These are phyloP conservation scores for Agaricus sinodeliciosus DNA, from an alignment of 768 basidiomycete genomes.

Conservation along the genomic window DNA sequence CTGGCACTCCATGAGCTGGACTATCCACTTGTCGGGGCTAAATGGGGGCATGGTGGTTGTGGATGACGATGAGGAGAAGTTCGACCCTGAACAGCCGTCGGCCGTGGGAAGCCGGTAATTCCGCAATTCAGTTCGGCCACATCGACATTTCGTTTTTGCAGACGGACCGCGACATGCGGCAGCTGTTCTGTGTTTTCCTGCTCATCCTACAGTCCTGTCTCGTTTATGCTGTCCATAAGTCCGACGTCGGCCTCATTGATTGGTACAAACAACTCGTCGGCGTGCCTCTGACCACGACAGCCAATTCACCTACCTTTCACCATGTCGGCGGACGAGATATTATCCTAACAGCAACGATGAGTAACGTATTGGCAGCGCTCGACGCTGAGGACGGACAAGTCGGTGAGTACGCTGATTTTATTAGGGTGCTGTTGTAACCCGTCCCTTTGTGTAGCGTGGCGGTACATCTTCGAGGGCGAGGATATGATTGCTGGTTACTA, in stretches of 20 bases:
- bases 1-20: constrained; percentile 78
- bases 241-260: constrained; percentile 77
- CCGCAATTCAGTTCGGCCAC: neutral
- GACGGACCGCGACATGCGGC: constrained; percentile 20
- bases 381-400: constrained; percentile 61
- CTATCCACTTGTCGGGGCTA: constrained; percentile 77
- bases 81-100: neutral
- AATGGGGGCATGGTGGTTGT: constrained; percentile 15
- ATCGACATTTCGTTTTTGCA: neutral
- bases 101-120: constrained; percentile 2
- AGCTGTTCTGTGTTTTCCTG: constrained; percentile 15
- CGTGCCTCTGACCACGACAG: constrained; percentile 50
- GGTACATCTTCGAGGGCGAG: constrained; percentile 63
- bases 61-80: neutral
- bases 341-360: constrained; percentile 60
- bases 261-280: constrained; percentile 83
- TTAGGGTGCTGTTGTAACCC: neutral
- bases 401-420: constrained; percentile 37
- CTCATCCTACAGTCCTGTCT: constrained; percentile 20
- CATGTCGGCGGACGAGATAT: constrained; percentile 33
- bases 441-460: constrained; percentile 52
- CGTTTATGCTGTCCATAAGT: constrained; percentile 50
- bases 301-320: constrained; percentile 58
- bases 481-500: constrained; percentile 67
- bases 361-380: constrained; percentile 75